Evolutionary conservation across 192 early-diverging fungal species (phyloP).

Genomic region (Podila epicladia): DNA sequence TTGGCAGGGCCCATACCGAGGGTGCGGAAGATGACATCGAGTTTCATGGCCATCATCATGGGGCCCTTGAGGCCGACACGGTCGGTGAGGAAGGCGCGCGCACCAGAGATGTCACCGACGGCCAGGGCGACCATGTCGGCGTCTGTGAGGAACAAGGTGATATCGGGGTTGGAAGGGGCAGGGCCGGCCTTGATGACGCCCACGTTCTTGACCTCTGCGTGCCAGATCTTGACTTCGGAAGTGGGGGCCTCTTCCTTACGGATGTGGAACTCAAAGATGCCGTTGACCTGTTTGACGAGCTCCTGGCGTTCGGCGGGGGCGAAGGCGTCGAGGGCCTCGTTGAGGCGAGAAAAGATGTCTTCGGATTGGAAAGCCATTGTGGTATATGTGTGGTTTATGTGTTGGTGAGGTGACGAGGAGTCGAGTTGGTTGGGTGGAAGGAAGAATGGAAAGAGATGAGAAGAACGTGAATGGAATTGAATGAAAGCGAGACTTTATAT

Average conservation of each 20-base stretch:
- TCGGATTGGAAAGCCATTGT: slow-evolving; percentile 70
- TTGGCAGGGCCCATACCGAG: slow-evolving; percentile 12
- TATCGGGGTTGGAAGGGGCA: slow-evolving; percentile 5
- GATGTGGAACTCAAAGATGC: slow-evolving; percentile 77
- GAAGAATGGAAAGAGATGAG: background rate
- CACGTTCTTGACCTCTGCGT: slow-evolving; percentile 14
- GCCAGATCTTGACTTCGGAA: slow-evolving; percentile 13
- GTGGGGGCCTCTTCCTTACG: background rate
- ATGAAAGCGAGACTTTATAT: background rate
- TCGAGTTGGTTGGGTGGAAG: background rate
- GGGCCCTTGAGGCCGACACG: slow-evolving; percentile 14
- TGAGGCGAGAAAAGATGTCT: slow-evolving; percentile 72
- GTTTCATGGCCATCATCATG: slow-evolving; percentile 19
- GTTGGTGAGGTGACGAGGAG: background rate
- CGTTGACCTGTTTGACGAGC: slow-evolving; percentile 72
- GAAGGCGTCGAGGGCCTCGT: slow-evolving; percentile 55
- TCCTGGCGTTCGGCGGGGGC: slow-evolving; percentile 66
- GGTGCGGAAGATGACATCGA: slow-evolving; percentile 15
- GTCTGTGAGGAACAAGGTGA: slow-evolving; percentile 9
- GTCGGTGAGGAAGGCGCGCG: slow-evolving; percentile 3
- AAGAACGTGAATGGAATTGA: background rate
- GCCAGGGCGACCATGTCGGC: slow-evolving; percentile 10
- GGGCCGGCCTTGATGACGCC: slow-evolving; percentile 2
- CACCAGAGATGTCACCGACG: slow-evolving; percentile 10
- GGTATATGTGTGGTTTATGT: background rate